phyloP scores from a whole-genome alignment of 129 eudicot species.

The Smallanthus sonchifolius region DNA sequence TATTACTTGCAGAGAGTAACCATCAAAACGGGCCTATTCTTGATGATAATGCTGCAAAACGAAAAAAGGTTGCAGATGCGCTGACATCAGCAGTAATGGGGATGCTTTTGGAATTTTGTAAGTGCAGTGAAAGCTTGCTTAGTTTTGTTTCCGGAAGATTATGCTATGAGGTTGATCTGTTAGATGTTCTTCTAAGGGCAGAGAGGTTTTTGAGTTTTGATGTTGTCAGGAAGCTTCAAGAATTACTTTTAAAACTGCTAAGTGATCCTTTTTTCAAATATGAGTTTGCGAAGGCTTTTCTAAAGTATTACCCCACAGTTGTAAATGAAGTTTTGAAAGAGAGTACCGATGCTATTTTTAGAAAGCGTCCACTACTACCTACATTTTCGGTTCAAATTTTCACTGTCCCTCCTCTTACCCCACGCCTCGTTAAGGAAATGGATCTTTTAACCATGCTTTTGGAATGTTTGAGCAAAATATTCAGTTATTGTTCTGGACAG shows the following conservation, averaged over 20 bases:
- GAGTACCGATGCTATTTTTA: conserved; percentile 46
- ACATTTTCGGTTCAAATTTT: conserved; percentile 91
- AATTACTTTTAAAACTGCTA: conserved; percentile 74
- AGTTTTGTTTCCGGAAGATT: conserved; percentile 82
- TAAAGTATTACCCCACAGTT: conserved; percentile 64
- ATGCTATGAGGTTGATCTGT: conserved; percentile 42
- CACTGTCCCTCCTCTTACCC: conserved; percentile 90
- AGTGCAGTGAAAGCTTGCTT: conserved; percentile 80
- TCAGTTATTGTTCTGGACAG: conserved; percentile 61
- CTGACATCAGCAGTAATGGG: conserved; percentile 73
- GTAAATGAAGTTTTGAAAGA: conserved; percentile 55
- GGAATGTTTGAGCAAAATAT: conserved; percentile 68
- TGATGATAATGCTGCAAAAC: conserved; percentile 32
- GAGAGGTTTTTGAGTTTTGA: conserved; percentile 64
- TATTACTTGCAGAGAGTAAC: conserved; percentile 32
- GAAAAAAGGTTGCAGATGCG: conserved; percentile 46
- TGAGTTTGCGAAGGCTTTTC: conserved; percentile 82
- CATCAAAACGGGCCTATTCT: conserved; percentile 29
- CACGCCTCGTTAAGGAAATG: conserved; percentile 89
- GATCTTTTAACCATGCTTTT: conserved; percentile 68
- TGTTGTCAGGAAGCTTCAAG: conserved; percentile 73
- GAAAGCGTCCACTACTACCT: conserved; percentile 63
- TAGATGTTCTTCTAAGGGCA: conserved; percentile 68
- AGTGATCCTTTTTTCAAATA: conserved; percentile 85
- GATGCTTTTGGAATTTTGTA: conserved; percentile 83